A percentile compares a stretch with the other conserved stretches of the same genome.
These are phyloP conservation scores for Botrytis tulipae DNA, from an alignment of 2,329 filamentous ascomycete species.

Conservation along the genomic window DNA sequence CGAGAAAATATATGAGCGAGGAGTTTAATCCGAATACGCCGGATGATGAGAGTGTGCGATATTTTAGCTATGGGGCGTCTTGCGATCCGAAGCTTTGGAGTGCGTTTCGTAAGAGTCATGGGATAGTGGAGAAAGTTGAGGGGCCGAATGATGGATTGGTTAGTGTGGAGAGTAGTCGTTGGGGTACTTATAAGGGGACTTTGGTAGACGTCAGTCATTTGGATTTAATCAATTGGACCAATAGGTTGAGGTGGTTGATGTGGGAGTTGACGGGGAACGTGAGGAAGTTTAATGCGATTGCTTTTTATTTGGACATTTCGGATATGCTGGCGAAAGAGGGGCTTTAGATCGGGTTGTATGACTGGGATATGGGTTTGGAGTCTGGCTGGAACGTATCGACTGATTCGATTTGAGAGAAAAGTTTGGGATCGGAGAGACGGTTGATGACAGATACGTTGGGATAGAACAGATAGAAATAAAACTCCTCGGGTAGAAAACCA, in stretches of 20 bases:
- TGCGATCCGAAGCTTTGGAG: slow-evolving; percentile 61
- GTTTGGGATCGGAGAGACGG: not conserved
- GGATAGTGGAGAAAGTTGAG: slow-evolving; percentile 50
- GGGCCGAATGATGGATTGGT: slow-evolving; percentile 67
- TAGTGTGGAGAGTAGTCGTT: slow-evolving; percentile 60
- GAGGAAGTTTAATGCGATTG: slow-evolving; percentile 63
- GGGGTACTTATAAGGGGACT: slow-evolving; percentile 64
- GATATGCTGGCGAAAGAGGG: slow-evolving; percentile 72
- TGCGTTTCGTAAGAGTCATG: slow-evolving; percentile 55
- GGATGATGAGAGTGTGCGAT: slow-evolving; percentile 52
- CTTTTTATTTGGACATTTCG: slow-evolving; percentile 64
- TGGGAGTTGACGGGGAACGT: slow-evolving; percentile 53
- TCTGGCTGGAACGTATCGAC: not conserved
- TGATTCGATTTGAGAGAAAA: not conserved
- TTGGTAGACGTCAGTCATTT: slow-evolving; percentile 60
- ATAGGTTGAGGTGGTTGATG: slow-evolving; percentile 54
- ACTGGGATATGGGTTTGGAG: not conserved
- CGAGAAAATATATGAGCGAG: slow-evolving; percentile 54
- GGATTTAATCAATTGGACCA: slow-evolving; percentile 68
- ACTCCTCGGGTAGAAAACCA: not conserved
- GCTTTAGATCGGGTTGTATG: slow-evolving; percentile 25
- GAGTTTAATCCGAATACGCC: slow-evolving; percentile 58
- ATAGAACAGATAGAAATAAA: not conserved
- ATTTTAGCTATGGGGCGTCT: slow-evolving; percentile 62
- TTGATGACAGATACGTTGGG: not conserved